Evolutionary conservation across 495 filamentous ascomycete genomes (phyloP).

Genomic region (Darksidea phi): DNA sequence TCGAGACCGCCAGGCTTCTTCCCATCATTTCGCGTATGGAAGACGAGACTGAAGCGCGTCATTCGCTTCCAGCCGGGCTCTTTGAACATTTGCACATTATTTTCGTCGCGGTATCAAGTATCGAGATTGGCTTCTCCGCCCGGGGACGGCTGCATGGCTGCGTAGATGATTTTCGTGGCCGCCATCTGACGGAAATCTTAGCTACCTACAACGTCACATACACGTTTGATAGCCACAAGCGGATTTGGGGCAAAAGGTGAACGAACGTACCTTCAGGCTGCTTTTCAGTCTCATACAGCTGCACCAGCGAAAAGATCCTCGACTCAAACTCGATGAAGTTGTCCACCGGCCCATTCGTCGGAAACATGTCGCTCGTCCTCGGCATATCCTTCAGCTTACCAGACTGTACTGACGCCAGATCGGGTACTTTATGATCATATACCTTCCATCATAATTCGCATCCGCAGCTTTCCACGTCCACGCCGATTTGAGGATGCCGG

Average conservation of each 20-base stretch:
- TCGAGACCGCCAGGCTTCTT: slow-evolving; percentile 12
- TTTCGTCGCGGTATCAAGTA: slow-evolving; percentile 35
- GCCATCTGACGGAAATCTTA: slow-evolving; percentile 3
- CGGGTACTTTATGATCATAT: slow-evolving; percentile 33
- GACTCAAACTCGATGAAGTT: slow-evolving; percentile 19
- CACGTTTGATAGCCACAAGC: neutral
- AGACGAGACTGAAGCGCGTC: slow-evolving; percentile 19
- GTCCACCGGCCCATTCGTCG: slow-evolving; percentile 8
- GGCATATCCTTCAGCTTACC: slow-evolving; percentile 15
- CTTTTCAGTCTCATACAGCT: slow-evolving; percentile 30
- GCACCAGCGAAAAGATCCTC: slow-evolving; percentile 20
- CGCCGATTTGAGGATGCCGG: slow-evolving; percentile 27
- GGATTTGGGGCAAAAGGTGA: too few species aligned
- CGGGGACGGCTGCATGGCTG: slow-evolving; percentile 19
- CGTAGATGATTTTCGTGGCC: slow-evolving; percentile 17
- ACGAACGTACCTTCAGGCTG: slow-evolving; percentile 26
- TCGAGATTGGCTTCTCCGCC: slow-evolving; percentile 28
- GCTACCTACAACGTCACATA: neutral
- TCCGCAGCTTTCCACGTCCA: slow-evolving; percentile 32
- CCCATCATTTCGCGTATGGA: slow-evolving; percentile 11
- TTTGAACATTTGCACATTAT: slow-evolving; percentile 35
- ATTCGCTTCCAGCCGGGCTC: slow-evolving; percentile 33
- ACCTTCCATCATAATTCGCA: slow-evolving; percentile 21
- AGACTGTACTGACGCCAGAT: slow-evolving; percentile 32
- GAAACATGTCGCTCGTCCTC: slow-evolving; percentile 25